Evolutionary conservation across 2,329 filamentous ascomycete species (phyloP), one percentile per base, ranked within the genome.

Genomic region (Phoma sp.): DNA sequence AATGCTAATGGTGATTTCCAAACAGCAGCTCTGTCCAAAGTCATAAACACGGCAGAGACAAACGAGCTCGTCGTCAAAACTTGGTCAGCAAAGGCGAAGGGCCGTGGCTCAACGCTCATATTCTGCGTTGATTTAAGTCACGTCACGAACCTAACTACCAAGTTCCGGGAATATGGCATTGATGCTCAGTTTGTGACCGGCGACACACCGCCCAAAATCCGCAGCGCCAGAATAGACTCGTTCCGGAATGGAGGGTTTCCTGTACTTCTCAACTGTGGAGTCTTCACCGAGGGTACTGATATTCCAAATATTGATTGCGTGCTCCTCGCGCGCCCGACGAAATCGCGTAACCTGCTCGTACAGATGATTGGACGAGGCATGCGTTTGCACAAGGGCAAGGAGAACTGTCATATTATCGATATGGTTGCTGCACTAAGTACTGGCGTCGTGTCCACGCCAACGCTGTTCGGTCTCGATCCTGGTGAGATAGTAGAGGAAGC

Each of bases 361-460:
- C 95, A 99, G 76, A 99, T 99, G 95, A 96, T 99, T 58, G 95
- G 95, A 0, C 85, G 95, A 66, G 95, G 95, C 4, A 90, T 99
- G 86, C 86, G 95, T 37, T 78, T 97, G 35, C 84, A 91, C 71
- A 81, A 87, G 0, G 89, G 85, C 12, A 99, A 99, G 75, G 79
- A 87, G 35, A 86, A 98, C 69, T 99, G 95, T 65, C 95, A 98
- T 73, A 82, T 99, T 56, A 96, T 99, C 68, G 95, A 99, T 74
- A 92, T 99, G 86, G 95, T 98, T 0, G 89, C 93, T 0, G 92
- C 88, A 33, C 79, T 98, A 21, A 86, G 88, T 46, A 90, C 88
- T 0, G 95, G 95, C 4, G 90, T 99, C 46, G 85, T 96, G 2
- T 96, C 92, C 0, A 92, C 91, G 0, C 94, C 95, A 0, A 97